Evolutionary conservation across 208 protist genomes (phyloP).

Genomic region (Acanthamoeba lenticulata): DNA sequence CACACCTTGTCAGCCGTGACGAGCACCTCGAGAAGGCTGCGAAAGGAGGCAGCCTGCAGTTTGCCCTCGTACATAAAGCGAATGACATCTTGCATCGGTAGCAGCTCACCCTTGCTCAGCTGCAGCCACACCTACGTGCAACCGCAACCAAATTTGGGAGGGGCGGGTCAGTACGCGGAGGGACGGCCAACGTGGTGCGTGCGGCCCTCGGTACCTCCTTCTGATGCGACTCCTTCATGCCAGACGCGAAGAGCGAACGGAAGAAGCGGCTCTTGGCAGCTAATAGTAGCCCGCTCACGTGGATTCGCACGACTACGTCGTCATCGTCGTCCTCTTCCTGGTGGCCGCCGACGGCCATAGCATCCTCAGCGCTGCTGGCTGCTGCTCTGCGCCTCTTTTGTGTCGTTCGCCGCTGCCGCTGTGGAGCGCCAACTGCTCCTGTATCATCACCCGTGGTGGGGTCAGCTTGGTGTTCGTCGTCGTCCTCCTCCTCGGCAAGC

Average conservation of each 20-base stretch:
- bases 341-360: not conserved
- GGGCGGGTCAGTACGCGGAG: no score
- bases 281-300: not conserved
- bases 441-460: no score
- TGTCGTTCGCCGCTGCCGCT: not conserved
- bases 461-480: not conserved
- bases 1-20: not conserved
- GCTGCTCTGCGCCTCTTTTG: not conserved
- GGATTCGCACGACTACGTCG: not conserved
- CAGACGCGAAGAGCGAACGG: not conserved
- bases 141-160: not conserved
- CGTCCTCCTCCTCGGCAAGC: not conserved
- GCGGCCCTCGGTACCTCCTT: not conserved
- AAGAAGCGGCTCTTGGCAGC: slow-evolving; percentile 20
- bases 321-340: no score
- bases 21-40: not conserved
- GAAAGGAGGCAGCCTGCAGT: not conserved
- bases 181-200: no score
- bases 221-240: slow-evolving; percentile 5
- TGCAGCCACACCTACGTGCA: not conserved
- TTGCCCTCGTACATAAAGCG: not conserved
- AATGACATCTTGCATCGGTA: not conserved
- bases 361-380: not conserved
- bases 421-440: not conserved
- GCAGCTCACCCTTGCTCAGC: not conserved